These are phyloP conservation scores for Dysphania ambrosioides DNA, from an alignment of 148 eudicot genomes.

Conservation along the genomic window DNA sequence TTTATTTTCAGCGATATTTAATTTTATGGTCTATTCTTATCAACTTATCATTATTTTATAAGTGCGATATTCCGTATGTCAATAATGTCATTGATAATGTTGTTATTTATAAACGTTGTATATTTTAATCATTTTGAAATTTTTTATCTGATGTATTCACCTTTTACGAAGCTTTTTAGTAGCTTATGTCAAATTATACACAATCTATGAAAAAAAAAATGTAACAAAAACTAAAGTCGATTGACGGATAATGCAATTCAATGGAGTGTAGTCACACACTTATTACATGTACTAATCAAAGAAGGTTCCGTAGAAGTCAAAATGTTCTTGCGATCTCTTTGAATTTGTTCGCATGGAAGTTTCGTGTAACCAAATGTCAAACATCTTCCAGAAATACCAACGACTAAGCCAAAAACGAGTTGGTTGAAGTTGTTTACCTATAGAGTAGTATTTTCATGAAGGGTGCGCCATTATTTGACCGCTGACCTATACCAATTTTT, in stretches of 20 bases:
- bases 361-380: conserved; percentile 21
- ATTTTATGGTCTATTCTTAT: neutral
- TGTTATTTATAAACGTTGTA: too few relatives aligned
- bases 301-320: conserved; percentile 19
- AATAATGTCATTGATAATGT: neutral
- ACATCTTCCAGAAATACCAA: conserved; percentile 20
- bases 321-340: neutral
- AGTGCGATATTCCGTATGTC: too few relatives aligned
- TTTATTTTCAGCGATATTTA: too few relatives aligned
- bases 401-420: neutral
- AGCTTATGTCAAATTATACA: too few relatives aligned
- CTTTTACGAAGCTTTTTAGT: too few relatives aligned
- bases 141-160: too few relatives aligned
- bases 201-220: too few relatives aligned
- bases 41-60: neutral
- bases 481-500: conserved; percentile 7
- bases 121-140: too few relatives aligned
- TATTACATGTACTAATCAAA: neutral
- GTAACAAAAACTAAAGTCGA: too few relatives aligned
- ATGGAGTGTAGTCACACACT: too few relatives aligned
- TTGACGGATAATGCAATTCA: neutral
- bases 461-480: conserved; percentile 25
- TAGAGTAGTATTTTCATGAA: neutral
- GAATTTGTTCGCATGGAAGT: conserved; percentile 1
- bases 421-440: conserved; percentile 32